Evolutionary conservation across 2,329 filamentous ascomycete species (phyloP), one percentile per base, ranked within the genome.

Genomic region (Aspergillus terreus): DNA sequence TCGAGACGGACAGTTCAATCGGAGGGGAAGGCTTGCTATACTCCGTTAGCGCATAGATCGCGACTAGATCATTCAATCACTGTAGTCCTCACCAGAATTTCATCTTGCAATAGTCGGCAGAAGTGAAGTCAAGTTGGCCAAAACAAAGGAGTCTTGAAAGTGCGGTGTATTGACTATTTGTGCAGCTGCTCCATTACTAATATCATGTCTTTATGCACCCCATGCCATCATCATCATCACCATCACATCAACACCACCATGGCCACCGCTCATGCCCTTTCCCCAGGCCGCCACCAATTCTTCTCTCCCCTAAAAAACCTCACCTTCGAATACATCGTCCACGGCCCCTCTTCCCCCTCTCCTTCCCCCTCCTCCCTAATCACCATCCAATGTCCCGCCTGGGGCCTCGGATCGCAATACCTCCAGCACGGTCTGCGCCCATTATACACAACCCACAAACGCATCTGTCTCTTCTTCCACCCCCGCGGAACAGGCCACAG

Each of bases 381-480:
- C 50, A 47, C 46, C 45, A 50, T 59, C 32, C 60, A 65, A 44
- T 59, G 56, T 44, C 61, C 62, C 15, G 60, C 57, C 43, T 65
- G 62, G 62, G 60, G 61, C 11, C 40, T 63, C 15, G 61, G 61
- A 14, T 57, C 60, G 2, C 27, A 23, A 15, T 63, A 65, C 46
- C 58, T 65, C 27, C 47, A 58, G 49, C 40, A 25, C 12, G 58
- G 53, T 15, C 53, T 63, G 4, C 27, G 51, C 3, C 52, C 56
- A 9, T 49, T 63, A 49, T 19, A 44, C 35, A 15, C 27, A 6
- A 38, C 36, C 35, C n/a, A 44, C 36, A 12, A 17, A 21, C 61
- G 56, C 53, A 61, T 52, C 1, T 53, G 66, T 3, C 46, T 67
- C 35, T 63, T 60, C 52, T 60, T 61, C 42, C 58, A 63, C 36